Evolutionary conservation across 495 filamentous ascomycete genomes (phyloP).

Genomic region (Oidiodendron maius): DNA sequence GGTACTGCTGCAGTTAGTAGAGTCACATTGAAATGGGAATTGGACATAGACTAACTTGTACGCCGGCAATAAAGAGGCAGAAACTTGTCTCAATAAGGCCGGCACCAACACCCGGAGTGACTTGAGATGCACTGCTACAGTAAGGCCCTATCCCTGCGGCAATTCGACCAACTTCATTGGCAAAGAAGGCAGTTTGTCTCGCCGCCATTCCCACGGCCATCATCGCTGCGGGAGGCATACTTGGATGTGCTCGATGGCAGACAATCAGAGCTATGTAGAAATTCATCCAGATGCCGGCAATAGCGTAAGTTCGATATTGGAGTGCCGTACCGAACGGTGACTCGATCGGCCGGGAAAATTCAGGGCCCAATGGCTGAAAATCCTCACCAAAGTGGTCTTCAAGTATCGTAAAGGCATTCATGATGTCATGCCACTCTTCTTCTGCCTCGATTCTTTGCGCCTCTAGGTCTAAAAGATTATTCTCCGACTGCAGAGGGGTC

Average conservation of each 20-base stretch:
- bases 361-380: conserved; percentile 72
- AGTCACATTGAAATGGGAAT: background rate
- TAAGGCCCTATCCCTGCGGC: conserved; percentile 71
- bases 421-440: conserved; percentile 73
- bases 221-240: conserved; percentile 90
- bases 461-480: conserved; percentile 47
- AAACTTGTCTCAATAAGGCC: conserved; percentile 75
- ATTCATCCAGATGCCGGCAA: conserved; percentile 77
- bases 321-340: conserved; percentile 81
- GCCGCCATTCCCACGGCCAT: conserved; percentile 46
- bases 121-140: conserved; percentile 44
- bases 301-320: conserved; percentile 78
- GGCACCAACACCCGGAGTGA: conserved; percentile 77
- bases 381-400: conserved; percentile 60
- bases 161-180: conserved; percentile 74
- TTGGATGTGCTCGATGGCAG: conserved; percentile 70
- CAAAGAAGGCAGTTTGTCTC: conserved; percentile 57
- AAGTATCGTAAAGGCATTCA: conserved; percentile 61
- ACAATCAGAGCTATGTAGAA: conserved; percentile 79
- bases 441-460: conserved; percentile 62
- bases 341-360: conserved; percentile 52
- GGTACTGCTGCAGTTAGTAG: conserved; percentile 62
- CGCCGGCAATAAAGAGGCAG: conserved; percentile 76
- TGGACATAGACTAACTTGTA: conserved; percentile 43
- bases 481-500: conserved; percentile 29